Evolutionary conservation across 2,329 filamentous ascomycete species (phyloP).

Genomic region (Alternaria gansuensis): DNA sequence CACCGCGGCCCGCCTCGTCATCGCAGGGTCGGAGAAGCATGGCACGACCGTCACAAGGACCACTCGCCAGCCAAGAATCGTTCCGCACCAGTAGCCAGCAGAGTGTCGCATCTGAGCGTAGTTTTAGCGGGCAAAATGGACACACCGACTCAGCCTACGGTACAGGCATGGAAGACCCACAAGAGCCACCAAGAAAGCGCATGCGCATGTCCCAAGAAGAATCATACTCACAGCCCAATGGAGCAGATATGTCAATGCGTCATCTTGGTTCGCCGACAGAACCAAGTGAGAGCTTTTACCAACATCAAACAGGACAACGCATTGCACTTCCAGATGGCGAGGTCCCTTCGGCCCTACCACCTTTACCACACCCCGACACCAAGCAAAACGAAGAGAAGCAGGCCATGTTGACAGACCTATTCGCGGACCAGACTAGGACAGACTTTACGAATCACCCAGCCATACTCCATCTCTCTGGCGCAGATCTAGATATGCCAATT

Average conservation of each 20-base stretch:
- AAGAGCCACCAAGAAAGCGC: slow-evolving; percentile 85
- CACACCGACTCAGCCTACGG: slow-evolving; percentile 72
- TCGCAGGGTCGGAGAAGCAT: slow-evolving; percentile 74
- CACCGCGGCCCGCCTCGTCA: slow-evolving; percentile 67
- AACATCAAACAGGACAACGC: slow-evolving; percentile 57
- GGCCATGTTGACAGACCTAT: slow-evolving; percentile 78
- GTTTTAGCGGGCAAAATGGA: slow-evolving; percentile 65
- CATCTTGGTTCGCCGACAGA: slow-evolving; percentile 74
- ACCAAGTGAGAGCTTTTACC: slow-evolving; percentile 76
- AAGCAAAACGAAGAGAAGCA: slow-evolving; percentile 81
- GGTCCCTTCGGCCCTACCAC: slow-evolving; percentile 68
- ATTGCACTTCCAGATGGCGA: slow-evolving; percentile 60
- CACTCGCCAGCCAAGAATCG: slow-evolving; percentile 69
- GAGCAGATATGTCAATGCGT: slow-evolving; percentile 67
- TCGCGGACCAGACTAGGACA: slow-evolving; percentile 65
- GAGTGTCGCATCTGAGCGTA: slow-evolving; percentile 77
- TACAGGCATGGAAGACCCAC: slow-evolving; percentile 63
- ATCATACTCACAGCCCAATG: slow-evolving; percentile 54
- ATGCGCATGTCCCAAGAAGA: slow-evolving; percentile 60
- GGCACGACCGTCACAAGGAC: slow-evolving; percentile 74
- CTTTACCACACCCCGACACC: slow-evolving; percentile 66
- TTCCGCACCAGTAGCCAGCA: slow-evolving; percentile 81
- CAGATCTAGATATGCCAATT: slow-evolving; percentile 91
- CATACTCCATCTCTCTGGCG: slow-evolving; percentile 75
- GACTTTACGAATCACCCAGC: slow-evolving; percentile 80